Base-by-base conservation (phyloP, 2,329 filamentous ascomycete genomes). In the Podosphaera xanthii region DNA sequence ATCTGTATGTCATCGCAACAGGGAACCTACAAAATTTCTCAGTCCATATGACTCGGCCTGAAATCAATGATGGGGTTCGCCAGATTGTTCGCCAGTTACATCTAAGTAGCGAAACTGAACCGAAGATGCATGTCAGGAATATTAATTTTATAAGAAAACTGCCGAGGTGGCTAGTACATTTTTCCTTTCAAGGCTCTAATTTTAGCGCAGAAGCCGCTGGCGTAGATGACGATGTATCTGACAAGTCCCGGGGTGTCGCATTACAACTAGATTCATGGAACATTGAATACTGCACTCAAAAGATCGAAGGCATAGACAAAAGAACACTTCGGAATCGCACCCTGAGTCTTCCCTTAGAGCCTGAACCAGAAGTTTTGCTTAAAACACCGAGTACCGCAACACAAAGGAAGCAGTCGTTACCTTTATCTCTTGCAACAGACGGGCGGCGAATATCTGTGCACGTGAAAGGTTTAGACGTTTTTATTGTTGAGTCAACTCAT, bases 141-240 rank as follows among this genome's bases (percentile, higher is more conserved):
- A 75, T 74, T 38, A 90, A 86, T 67, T 82, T 94, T 62, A 69
- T 98, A 42, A 81, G 92, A 58, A 81, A 79, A 31, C 71, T 95
- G 62, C 94, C 92, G 0, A 71, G 79, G 1, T 98, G 92, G 92
- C 76, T 98, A 5, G 72, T 90, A 44, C 83, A 91, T 62, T 84
- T 89, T 62, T 83, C 87, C 59, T 76, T 98, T 4, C 87, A 95
- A 68, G 89, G 87, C 1, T 86, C 86, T 3, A 88, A 95, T 62
- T 89, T 95, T 66, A 92, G 87, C 65, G 75, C 94, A 57, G 91
- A 98, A 69, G 79, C 97, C 58, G 92, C 92, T 22, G 92, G 92
- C 1, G 76, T 92, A 31, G 94, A 98, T 67, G 76, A 83, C 55
- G 81, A 83, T 30, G 87, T 97, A 40, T 94, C 90, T 0, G 79